Evolutionary conservation across 140 eudicot species (phyloP), one percentile per base, ranked within the genome.

Genomic region (Erigeron philadelphicus): DNA sequence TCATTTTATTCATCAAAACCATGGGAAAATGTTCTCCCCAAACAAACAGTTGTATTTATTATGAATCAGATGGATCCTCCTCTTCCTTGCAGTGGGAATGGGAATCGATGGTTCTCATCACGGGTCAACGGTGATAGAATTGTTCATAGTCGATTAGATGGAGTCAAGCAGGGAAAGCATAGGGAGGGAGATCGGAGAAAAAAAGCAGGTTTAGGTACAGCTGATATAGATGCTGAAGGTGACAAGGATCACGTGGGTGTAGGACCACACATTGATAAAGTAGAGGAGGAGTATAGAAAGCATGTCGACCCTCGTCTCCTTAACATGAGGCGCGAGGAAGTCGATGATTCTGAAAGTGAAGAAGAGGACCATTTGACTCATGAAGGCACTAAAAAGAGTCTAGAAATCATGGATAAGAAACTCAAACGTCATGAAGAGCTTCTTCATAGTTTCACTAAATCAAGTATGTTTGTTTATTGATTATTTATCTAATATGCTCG

Each of bases 181-280:
- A 72, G 70, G 74, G 96, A 86, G 66, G 64, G 84, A 46, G 87
- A 82, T 3, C 88, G 78, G 75, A 67, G 88, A 58, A 43, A 57
- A 42, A 72, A 46, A 31, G 78, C 81, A 2, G 96, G 90, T 11
- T 68, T 89, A 8, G 82, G 73, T 43, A 82, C 88, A 0, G 84
- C 89, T 7, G 90, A 84, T 59, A 77, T 81, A 35, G 96, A 84
- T 11, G 87, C 85, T 6, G 96, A 86, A 54, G 94, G 80, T 2
- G 76, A 82, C 5, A 94, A 84, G 81, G 95, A 87, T 84, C 82
- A 77, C 81, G 58, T 86, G 88, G 95, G 95, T 15, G 87, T 89
- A n/a, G 78, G 81, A 0, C 82, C 84, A 1, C 58, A 78, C 13
- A 84, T 89, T 52, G 96, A 80, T 69, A 89, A 84, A 72, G 72